phyloP scores from a whole-genome alignment of 2,329 filamentous ascomycete species.

The Cercospora nicotianae region DNA sequence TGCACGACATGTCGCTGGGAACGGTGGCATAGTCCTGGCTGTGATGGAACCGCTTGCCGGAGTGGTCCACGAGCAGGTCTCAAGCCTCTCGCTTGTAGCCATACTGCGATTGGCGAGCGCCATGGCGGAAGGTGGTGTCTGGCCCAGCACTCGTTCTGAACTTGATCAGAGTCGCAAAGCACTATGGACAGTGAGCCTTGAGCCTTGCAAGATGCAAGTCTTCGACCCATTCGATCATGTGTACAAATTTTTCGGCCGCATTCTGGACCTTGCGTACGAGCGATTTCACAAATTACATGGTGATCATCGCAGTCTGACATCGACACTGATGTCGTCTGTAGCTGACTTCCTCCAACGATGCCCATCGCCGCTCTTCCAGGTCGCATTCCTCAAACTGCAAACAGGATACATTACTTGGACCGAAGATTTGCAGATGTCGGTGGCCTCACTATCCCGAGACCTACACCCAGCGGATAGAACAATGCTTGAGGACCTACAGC shows the following conservation, averaged over 20 bases:
- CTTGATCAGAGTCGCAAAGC: slow-evolving; percentile 64
- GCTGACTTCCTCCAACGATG: slow-evolving; percentile 41
- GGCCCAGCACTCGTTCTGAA: slow-evolving; percentile 62
- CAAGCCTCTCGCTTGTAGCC: slow-evolving; percentile 13
- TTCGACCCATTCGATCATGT: slow-evolving; percentile 66
- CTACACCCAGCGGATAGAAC: background rate
- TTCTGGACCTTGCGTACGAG: slow-evolving; percentile 47
- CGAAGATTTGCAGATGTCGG: slow-evolving; percentile 49
- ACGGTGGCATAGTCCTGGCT: slow-evolving; percentile 64
- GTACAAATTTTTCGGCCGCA: slow-evolving; percentile 59
- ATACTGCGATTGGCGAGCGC: slow-evolving; percentile 22
- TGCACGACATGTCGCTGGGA: slow-evolving; percentile 64
- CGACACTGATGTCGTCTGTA: slow-evolving; percentile 3
- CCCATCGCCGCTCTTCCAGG: slow-evolving; percentile 52
- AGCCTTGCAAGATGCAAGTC: slow-evolving; percentile 37
- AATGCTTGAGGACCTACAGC: background rate
- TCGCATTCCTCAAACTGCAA: slow-evolving; percentile 62
- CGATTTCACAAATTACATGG: background rate
- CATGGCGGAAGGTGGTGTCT: slow-evolving; percentile 32
- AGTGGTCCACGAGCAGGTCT: slow-evolving; percentile 17
- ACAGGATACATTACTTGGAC: slow-evolving; percentile 64
- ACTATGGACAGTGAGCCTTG: slow-evolving; percentile 62
- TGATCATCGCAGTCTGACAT: background rate
- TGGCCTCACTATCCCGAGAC: slow-evolving; percentile 13
- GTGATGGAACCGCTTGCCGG: slow-evolving; percentile 59